Evolutionary conservation across 2,329 filamentous ascomycete species (phyloP), one percentile per base, ranked within the genome.

Genomic region (Aspergillus quadricinctus): DNA sequence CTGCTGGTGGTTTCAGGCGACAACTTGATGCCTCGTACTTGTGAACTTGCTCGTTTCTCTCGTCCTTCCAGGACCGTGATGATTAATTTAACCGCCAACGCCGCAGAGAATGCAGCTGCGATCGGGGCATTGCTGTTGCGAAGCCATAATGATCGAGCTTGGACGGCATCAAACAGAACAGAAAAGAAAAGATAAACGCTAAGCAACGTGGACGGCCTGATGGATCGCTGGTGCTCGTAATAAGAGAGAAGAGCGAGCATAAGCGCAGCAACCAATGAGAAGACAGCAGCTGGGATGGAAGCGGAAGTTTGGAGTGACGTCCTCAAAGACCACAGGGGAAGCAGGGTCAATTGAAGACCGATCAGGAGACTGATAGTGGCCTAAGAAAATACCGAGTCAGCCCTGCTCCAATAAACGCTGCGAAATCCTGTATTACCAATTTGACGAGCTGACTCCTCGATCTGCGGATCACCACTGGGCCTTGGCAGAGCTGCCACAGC

Each of bases 61-160:
- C 63, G 67, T 19, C 72, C 69, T 64, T 81, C 80, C 1, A 78
- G 66, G 8, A 74, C 62, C 3, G 78, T 64, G 4, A 79, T 57
- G n/a, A 74, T 59, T 5, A 73, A 19, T 53, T 80, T 80, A 37
- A 77, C 57, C 2, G 64, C 71, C 19, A 77, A 55, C 5, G 69
- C 64, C 1, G 72, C 66, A 1, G 72, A 72, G 43, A 76, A 72
- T 3, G 77, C 52, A 9, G 64, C 62, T 1, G 76, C 69, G 37
- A 77, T 66, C 4, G 63, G 46, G 3, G 61, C 57, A 19, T 69
- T 62, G n/a, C 66, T 58, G 6, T 55, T 53, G 23, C 61, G 55
- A 25, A 75, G 56, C 63, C 64, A 72, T 35, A 72, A 57, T 3
- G 72, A 79, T 27, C 78, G 71, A 3, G 72, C 68, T 37, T 73